phyloP scores from a whole-genome alignment of 441 rosid genomes.

The Cnidoscolus chayamansa region DNA sequence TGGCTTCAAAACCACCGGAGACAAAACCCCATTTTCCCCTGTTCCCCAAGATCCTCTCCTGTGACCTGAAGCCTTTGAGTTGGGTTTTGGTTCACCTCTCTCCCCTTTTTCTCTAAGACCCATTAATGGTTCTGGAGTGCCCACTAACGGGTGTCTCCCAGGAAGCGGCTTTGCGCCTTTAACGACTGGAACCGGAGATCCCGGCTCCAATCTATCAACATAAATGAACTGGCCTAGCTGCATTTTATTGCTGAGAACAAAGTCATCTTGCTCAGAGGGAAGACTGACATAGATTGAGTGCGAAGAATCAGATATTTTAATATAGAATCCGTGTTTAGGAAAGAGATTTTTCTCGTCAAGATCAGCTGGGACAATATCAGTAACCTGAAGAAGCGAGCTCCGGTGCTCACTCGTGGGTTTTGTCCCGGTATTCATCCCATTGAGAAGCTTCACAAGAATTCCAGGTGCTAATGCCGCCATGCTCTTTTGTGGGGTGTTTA shows the following conservation, averaged over 20 bases:
- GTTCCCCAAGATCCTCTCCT: conserved; percentile 83
- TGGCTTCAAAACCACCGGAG: conserved; percentile 70
- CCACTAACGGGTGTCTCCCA: conserved; percentile 77
- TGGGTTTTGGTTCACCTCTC: conserved; percentile 36
- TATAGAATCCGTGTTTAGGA: conserved; percentile 84
- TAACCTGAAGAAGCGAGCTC: conserved; percentile 76
- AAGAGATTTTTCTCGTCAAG: conserved; percentile 86
- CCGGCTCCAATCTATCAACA: conserved; percentile 78
- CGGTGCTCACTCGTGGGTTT: conserved; percentile 84
- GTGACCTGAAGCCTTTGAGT: conserved; percentile 32
- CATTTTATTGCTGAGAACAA: conserved; percentile 75
- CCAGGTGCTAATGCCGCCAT: conserved; percentile 86
- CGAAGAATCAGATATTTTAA: conserved; percentile 85
- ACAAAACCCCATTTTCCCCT: conserved; percentile 36
- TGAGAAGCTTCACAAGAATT: conserved; percentile 63
- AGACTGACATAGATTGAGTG: conserved; percentile 84
- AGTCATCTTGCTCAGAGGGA: conserved; percentile 74
- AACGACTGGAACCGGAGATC: conserved; percentile 73
- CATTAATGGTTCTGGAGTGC: conserved; percentile 79
- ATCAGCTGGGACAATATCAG: conserved; percentile 87
- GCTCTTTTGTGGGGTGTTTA: no score
- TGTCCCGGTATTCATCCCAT: conserved; percentile 76
- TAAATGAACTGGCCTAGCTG: conserved; percentile 91
- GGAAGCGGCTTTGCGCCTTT: conserved; percentile 87
- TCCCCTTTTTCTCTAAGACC: conserved; percentile 38